These are phyloP conservation scores for Fimicolochytrium jonesii DNA, from an alignment of 192 early-diverging fungal genomes.

Conservation along the genomic window DNA sequence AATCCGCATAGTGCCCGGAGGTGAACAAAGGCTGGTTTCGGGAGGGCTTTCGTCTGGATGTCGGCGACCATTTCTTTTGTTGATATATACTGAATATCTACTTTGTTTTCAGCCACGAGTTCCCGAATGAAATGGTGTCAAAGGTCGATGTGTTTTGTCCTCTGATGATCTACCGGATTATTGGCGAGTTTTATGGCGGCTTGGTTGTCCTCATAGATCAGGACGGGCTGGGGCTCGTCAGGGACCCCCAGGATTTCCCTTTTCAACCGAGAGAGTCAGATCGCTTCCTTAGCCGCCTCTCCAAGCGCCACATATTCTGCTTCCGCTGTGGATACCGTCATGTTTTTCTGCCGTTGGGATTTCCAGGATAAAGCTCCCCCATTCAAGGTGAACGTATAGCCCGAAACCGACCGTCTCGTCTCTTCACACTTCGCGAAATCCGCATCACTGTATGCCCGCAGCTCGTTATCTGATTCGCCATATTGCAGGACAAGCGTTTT, in stretches of 20 bases:
- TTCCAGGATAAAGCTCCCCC: conserved; percentile 9
- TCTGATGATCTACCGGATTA: conserved; percentile 22
- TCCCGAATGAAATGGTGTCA: conserved; percentile 30
- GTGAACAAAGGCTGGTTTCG: neutral
- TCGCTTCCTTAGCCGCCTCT: conserved; percentile 2
- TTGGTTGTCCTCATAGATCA: conserved; percentile 6
- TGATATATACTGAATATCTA: conserved; percentile 22
- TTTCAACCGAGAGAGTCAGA: neutral
- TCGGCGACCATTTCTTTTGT: conserved; percentile 22
- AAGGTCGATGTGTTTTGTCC: conserved; percentile 36
- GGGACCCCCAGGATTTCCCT: neutral
- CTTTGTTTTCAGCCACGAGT: neutral
- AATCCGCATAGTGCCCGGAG: too few relatives aligned
- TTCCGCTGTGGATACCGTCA: conserved; percentile 16
- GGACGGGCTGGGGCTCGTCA: neutral
- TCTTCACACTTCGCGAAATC: too few relatives aligned
- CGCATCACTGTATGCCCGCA: too few relatives aligned
- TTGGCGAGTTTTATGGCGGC: conserved; percentile 10
- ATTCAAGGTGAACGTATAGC: neutral
- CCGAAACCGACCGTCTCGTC: neutral
- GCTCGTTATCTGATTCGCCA: too few relatives aligned
- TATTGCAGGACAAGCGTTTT: too few relatives aligned
- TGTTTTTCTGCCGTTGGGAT: neutral
- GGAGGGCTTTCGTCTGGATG: conserved; percentile 29
- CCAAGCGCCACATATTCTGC: conserved; percentile 22